Base-by-base conservation (phyloP, 257 asterid species). In the Nicotiana benthamiana region DNA sequence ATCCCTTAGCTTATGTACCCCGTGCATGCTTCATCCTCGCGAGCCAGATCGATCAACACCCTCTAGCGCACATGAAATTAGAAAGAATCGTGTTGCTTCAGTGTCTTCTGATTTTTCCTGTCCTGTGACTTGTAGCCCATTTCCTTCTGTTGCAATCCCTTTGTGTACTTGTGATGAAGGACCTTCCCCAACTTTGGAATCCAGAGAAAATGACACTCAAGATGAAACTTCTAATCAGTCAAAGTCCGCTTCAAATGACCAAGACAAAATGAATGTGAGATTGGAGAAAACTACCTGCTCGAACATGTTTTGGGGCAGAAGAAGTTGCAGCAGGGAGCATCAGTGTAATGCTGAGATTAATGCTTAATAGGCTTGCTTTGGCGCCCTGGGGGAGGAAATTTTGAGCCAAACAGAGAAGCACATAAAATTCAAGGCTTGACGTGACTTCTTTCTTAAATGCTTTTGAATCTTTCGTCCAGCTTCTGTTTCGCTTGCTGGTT, bases 271-370 rank as follows among this genome's bases (percentile, higher is more conserved):
- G 76, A 93, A 92, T 17, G 68, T 88, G 86, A 88, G 97, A 81
- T 79, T 90, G 85, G 96, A 86, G 84, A 93, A 89, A 76, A 92
- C 91, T 2, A 93, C 94, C 1, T 95, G 99, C 81, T 90, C 99
- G 26, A 87, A 88, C 86, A 93, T 93, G 95, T 93, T 95, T 83
- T 93, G 99, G 98, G 93, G 98, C 27, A 86, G 99, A 87, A 86
- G 99, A 84, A 93, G 98, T 91, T 95, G 99, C 86, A 92, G 97
- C 87, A 86, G 99, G 84, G 99, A 93, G 89, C 80, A 92, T 84
- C 99, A 90, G 84, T 95, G 99, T 84, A 93, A 95, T 85, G 97
- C 98, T 5, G 99, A 95, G 79, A 95, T 93, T 68, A 95, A 93
- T 76, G 93, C 95, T 65, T 92, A 90, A 48, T 74, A 24, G 27